A percentile compares a stretch with the other conserved stretches of the same genome.
phyloP scores from a whole-genome alignment of 2,329 filamentous ascomycete species.

The Fonsecaea multimorphosa region DNA sequence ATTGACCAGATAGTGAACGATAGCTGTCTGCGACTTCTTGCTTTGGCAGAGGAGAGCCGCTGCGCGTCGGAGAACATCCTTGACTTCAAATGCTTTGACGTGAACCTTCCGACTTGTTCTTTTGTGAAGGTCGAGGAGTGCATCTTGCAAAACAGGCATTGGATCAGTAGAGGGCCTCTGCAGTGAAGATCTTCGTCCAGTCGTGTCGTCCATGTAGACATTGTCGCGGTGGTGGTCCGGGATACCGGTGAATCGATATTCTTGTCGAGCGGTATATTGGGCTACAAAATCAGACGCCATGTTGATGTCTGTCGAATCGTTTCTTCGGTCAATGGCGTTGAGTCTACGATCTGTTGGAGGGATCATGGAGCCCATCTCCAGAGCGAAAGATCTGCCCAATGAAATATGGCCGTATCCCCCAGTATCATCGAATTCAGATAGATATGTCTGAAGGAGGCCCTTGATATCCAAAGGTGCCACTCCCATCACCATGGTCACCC shows the following conservation, averaged over 20 bases:
- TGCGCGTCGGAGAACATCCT: constrained; percentile 81
- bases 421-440: constrained; percentile 93
- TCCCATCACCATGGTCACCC: constrained; percentile 81
- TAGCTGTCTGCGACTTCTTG: constrained; percentile 74
- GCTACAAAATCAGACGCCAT: constrained; percentile 95
- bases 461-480: constrained; percentile 93
- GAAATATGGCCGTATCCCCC: constrained; percentile 90
- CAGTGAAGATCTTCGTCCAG: constrained; percentile 29
- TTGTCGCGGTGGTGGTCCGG: constrained; percentile 61
- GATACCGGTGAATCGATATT: constrained; percentile 86
- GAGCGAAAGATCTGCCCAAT: constrained; percentile 88
- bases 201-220: constrained; percentile 24
- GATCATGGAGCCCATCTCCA: constrained; percentile 88
- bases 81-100: constrained; percentile 74
- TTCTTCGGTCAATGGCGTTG: constrained; percentile 76
- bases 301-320: constrained; percentile 74
- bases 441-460: constrained; percentile 87
- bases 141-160: constrained; percentile 55
- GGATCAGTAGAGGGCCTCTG: constrained; percentile 41
- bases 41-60: constrained; percentile 84
- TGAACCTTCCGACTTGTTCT: constrained; percentile 71
- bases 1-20: constrained; percentile 85
- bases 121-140: constrained; percentile 74
- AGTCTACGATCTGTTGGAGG: constrained; percentile 86
- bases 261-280: constrained; percentile 95